These are phyloP conservation scores for Ilyonectria sp. DNA, from an alignment of 2,329 filamentous ascomycete species.

Conservation along the genomic window DNA sequence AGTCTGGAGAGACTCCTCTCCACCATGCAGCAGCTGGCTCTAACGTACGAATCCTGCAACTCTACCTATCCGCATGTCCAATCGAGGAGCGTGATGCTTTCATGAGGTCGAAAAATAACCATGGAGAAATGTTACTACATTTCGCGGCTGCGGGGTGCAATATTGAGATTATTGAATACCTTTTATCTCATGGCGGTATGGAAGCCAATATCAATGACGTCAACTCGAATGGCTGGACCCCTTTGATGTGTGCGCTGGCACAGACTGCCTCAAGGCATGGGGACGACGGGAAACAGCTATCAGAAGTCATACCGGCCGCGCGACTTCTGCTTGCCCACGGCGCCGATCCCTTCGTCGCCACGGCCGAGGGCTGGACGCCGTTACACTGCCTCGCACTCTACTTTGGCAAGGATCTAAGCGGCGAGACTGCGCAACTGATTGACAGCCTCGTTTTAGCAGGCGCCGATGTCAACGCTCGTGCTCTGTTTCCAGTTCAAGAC, in stretches of 20 bases:
- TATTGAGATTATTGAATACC: slow-evolving; percentile 38
- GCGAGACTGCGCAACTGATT: background rate
- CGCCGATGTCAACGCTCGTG: background rate
- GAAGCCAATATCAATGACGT: background rate
- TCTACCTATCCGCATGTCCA: slow-evolving; percentile 35
- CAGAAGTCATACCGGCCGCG: slow-evolving; percentile 16
- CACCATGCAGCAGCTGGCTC: slow-evolving; percentile 38
- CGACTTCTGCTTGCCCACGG: slow-evolving; percentile 43
- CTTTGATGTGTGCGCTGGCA: background rate
- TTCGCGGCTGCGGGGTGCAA: slow-evolving; percentile 47
- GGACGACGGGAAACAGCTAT: background rate
- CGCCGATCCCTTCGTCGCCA: slow-evolving; percentile 36
- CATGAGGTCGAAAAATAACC: slow-evolving; percentile 29
- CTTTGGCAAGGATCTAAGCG: slow-evolving; percentile 5
- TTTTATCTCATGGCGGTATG: slow-evolving; percentile 13
- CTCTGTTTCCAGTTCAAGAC: background rate
- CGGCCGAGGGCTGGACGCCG: slow-evolving; percentile 46
- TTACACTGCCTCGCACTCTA: slow-evolving; percentile 43
- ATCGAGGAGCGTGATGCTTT: slow-evolving; percentile 10
- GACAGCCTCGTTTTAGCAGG: background rate
- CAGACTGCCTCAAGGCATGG: background rate
- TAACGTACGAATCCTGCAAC: slow-evolving; percentile 33
- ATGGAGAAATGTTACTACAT: slow-evolving; percentile 48
- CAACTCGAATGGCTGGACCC: background rate
- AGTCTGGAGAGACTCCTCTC: slow-evolving; percentile 43